Evolutionary conservation across 441 rosid species (phyloP).

Genomic region (Populus hybrid): DNA sequence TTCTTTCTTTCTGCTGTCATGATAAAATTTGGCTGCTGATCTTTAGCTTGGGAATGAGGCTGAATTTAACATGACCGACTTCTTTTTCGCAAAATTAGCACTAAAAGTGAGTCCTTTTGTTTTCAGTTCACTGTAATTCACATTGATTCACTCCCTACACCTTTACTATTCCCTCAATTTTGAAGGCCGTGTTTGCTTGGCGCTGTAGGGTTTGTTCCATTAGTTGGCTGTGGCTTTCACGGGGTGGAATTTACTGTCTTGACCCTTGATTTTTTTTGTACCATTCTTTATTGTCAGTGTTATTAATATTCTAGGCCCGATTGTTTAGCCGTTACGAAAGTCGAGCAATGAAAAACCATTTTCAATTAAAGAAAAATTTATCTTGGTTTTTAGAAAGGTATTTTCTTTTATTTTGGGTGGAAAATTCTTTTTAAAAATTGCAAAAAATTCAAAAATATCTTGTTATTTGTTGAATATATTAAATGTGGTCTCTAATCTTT

Average conservation of each 20-base stretch:
- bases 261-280: not conserved
- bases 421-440: no score
- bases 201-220: not conserved
- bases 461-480: no score
- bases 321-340: no score
- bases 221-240: not conserved
- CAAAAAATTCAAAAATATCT: no score
- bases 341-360: no score
- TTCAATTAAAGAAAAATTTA: no score
- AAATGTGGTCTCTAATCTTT: no score
- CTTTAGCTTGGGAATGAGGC: not conserved
- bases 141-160: not conserved
- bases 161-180: no score
- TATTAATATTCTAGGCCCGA: not conserved
- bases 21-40: not conserved
- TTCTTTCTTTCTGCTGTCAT: not conserved
- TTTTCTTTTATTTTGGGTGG: no score
- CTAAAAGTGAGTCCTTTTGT: not conserved
- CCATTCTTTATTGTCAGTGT: not conserved
- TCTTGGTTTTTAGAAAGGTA: no score
- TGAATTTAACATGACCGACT: not conserved
- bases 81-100: not conserved
- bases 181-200: not conserved
- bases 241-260: not conserved
- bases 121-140: not conserved